These are phyloP conservation scores for Fomitopsis schrenkii DNA, from an alignment of 1,284 basidiomycete species.

Conservation along the genomic window DNA sequence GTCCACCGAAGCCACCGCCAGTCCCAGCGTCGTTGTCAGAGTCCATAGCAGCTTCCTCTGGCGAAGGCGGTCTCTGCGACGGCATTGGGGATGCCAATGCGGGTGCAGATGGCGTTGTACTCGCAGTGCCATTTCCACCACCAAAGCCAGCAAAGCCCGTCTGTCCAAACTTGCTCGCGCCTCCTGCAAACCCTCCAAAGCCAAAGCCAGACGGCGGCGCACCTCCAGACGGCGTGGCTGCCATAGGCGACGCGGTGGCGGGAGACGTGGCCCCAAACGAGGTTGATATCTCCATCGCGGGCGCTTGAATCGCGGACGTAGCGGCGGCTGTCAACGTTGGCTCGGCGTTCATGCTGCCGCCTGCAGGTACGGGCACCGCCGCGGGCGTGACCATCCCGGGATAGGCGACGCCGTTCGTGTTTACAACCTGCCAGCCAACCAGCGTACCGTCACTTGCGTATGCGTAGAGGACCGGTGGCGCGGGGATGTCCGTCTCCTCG, in stretches of 20 bases:
- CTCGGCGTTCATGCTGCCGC: neutral
- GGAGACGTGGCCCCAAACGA: constrained; percentile 6
- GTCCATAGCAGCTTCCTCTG: constrained; percentile 20
- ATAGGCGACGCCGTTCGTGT: constrained; percentile 48
- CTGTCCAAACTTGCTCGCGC: constrained; percentile 19
- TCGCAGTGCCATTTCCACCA: constrained; percentile 1
- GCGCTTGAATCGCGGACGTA: constrained; percentile 1
- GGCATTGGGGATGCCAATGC: constrained; percentile 4
- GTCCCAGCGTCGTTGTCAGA: constrained; percentile 20
- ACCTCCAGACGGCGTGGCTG: constrained; percentile 1
- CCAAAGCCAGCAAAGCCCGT: constrained; percentile 9
- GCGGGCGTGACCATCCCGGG: constrained; percentile 43
- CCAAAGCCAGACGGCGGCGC: constrained; percentile 1
- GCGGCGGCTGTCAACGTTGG: constrained; percentile 3
- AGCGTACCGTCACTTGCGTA: constrained; percentile 82
- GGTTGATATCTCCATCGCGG: neutral
- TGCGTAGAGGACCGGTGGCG: constrained; percentile 70
- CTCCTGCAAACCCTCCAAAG: constrained; percentile 21
- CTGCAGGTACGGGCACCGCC: constrained; percentile 1
- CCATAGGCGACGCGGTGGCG: neutral
- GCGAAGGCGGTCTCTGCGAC: neutral
- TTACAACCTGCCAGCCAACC: constrained; percentile 71
- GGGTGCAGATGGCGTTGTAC: constrained; percentile 5
- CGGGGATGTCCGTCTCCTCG: constrained; percentile 43
- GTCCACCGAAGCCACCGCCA: constrained; percentile 24